Conservation (phyloP, 2,329 filamentous ascomycete genomes). For the Laburnicola sp. region DNA sequence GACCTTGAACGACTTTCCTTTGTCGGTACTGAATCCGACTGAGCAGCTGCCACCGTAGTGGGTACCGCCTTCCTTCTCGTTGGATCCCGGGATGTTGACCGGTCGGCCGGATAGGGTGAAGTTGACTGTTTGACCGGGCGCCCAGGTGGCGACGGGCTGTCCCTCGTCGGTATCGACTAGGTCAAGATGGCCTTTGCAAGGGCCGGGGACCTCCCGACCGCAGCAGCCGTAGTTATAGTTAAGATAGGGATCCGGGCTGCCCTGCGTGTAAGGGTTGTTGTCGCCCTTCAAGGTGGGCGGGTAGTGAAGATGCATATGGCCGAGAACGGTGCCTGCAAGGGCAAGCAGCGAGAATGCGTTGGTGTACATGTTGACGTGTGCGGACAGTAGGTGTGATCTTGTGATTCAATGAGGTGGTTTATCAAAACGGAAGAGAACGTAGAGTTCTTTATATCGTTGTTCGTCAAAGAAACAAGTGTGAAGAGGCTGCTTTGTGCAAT, state of each 20-base stretch:
- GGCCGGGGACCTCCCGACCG: slow-evolving; percentile 39
- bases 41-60: slow-evolving; percentile 55
- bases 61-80: slow-evolving; percentile 39
- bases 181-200: slow-evolving; percentile 51
- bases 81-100: slow-evolving; percentile 19
- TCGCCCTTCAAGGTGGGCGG: slow-evolving; percentile 50
- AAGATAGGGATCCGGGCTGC: slow-evolving; percentile 42
- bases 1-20: slow-evolving; percentile 50
- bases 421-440: not conserved
- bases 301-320: slow-evolving; percentile 50
- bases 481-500: not conserved
- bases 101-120: slow-evolving; percentile 44
- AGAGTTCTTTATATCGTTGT: not conserved
- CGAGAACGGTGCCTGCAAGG: slow-evolving; percentile 33
- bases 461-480: not conserved
- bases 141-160: slow-evolving; percentile 49
- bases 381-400: not conserved
- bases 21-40: slow-evolving; percentile 50
- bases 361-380: slow-evolving; percentile 28
- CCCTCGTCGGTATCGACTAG: slow-evolving; percentile 51
- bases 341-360: slow-evolving; percentile 32
- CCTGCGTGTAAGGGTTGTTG: slow-evolving; percentile 50
- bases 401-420: not conserved
- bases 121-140: slow-evolving; percentile 47
- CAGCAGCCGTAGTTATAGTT: slow-evolving; percentile 54